Percentiles rank a stretch among this genome's conserved stretches.
Evolutionary conservation across 495 filamentous ascomycete species (phyloP).

Genomic region (Melanomma pulvis-pyrius): DNA sequence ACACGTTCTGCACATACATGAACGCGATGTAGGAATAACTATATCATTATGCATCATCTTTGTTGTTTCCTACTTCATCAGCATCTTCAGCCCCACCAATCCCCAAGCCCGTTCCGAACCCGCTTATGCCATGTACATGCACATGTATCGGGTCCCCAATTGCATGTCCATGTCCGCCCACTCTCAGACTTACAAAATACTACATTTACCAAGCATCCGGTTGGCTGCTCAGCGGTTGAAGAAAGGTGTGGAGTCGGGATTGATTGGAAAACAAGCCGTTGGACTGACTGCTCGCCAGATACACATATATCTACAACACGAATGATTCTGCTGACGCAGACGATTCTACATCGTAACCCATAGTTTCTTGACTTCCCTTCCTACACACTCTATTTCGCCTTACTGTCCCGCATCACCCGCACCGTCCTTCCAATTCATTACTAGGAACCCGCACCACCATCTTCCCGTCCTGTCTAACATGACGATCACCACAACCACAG

Average conservation of each 20-base stretch:
- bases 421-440: not conserved
- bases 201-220: not conserved
- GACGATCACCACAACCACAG: not conserved
- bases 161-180: not conserved
- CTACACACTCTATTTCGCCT: not conserved
- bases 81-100: not conserved
- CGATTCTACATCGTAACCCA: not conserved
- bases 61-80: too few species aligned
- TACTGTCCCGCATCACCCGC: not conserved
- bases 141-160: slow-evolving; percentile 11
- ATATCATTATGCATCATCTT: too few species aligned
- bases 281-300: too few species aligned
- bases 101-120: not conserved
- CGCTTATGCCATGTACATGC: too few species aligned
- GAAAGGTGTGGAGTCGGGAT: too few species aligned
- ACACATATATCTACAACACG: too few species aligned
- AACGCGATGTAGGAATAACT: too few species aligned
- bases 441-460: not conserved
- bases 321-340: too few species aligned
- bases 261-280: too few species aligned
- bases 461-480: too few species aligned
- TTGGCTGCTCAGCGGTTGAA: too few species aligned
- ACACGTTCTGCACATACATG: not conserved
- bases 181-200: not conserved
- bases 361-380: not conserved